A percentile compares a stretch with the other conserved stretches of the same genome.
Conservation (phyloP, 345 rosid species). For the Corchorus olitorius region DNA sequence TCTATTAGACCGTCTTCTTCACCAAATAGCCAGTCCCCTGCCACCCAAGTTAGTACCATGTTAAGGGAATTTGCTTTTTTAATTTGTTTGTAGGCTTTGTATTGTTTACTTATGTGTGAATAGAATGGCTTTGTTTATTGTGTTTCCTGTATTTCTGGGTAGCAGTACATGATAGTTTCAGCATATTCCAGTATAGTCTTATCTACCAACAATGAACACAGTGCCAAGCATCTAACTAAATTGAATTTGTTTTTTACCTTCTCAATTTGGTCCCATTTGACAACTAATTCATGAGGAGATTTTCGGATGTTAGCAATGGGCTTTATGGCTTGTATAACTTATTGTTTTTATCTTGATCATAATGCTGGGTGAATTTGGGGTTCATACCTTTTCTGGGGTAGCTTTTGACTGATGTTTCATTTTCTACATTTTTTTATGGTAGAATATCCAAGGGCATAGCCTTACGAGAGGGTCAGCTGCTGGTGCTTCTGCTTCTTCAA, state of each 20-base stretch:
- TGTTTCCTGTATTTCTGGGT: background rate
- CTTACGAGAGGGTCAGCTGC: conserved; percentile 58
- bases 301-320: no score
- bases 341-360: background rate
- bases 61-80: background rate
- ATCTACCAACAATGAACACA: background rate
- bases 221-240: no score
- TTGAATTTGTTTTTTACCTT: no score
- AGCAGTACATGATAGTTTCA: background rate
- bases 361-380: background rate
- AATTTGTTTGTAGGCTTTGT: background rate
- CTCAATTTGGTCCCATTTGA: no score
- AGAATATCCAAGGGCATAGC: conserved; percentile 81
- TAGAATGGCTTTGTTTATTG: background rate
- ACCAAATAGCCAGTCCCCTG: conserved; percentile 53
- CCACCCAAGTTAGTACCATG: conserved; percentile 58
- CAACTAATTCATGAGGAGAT: no score
- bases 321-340: background rate
- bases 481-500: conserved; percentile 53
- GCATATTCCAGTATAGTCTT: background rate
- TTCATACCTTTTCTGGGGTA: background rate
- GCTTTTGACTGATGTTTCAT: background rate
- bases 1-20: conserved; percentile 61
- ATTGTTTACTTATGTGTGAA: background rate
- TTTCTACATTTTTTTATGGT: conserved; percentile 18